These are phyloP conservation scores for Delonix regia DNA, from an alignment of 306 rosid genomes.

Conservation along the genomic window DNA sequence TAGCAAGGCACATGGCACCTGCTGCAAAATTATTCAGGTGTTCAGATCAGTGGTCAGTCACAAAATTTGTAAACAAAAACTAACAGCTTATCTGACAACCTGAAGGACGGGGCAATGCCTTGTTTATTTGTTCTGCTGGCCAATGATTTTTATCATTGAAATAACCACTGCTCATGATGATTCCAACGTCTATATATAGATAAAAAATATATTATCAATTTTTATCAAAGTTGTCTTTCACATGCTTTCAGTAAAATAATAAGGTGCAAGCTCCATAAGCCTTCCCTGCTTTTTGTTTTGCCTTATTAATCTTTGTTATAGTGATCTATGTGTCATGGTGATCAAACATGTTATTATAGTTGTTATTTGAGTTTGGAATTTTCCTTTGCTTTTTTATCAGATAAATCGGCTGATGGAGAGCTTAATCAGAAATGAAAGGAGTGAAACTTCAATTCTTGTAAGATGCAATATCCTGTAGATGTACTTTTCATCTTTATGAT, in stretches of 20 bases:
- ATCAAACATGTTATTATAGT: constrained; percentile 13
- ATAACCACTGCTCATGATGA: neutral
- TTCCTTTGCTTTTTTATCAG: constrained; percentile 49
- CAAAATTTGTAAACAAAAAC: constrained; percentile 2
- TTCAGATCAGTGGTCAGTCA: neutral
- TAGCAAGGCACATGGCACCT: neutral
- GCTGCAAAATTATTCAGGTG: neutral
- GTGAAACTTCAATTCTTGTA: constrained; percentile 67
- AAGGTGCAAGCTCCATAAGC: neutral
- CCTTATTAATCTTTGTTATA: neutral
- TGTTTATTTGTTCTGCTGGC: neutral
- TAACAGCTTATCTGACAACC: constrained; percentile 2
- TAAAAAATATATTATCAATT: neutral
- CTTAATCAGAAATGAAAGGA: constrained; percentile 63
- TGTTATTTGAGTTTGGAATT: constrained; percentile 27
- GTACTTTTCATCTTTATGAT: constrained; percentile 21
- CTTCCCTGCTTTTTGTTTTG: constrained; percentile 25
- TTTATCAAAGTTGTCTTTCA: neutral
- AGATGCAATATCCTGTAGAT: constrained; percentile 42
- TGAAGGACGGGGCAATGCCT: neutral
- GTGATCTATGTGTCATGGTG: constrained; percentile 6
- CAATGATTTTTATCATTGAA: neutral
- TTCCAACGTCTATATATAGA: neutral
- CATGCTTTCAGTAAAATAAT: neutral
- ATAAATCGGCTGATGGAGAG: constrained; percentile 73